Percentiles rank a stretch among this genome's conserved stretches.
These are phyloP conservation scores for Coelastrella sp. DNA, from an alignment of 139 green algal genomes.

Conservation along the genomic window DNA sequence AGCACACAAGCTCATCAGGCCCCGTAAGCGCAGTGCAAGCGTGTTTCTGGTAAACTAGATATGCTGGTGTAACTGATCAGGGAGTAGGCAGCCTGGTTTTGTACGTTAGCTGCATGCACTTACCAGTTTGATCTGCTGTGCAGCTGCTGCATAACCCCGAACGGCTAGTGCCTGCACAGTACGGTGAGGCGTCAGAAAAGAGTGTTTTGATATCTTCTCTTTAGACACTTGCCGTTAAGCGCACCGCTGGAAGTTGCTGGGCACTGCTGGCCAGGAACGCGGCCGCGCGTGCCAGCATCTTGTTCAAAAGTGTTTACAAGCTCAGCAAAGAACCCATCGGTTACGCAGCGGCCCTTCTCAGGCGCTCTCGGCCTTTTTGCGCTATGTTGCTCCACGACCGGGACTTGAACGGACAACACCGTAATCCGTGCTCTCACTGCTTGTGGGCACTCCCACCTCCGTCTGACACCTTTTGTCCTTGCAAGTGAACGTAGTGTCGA, in stretches of 20 bases:
- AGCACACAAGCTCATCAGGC: not conserved
- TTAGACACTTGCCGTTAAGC: not conserved
- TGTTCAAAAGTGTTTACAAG: not conserved
- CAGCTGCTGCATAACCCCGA: slow-evolving; percentile 51
- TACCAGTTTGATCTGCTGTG: slow-evolving; percentile 63
- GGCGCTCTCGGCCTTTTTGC: no score
- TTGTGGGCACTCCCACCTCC: no score
- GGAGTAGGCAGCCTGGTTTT: not conserved
- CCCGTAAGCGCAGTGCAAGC: not conserved
- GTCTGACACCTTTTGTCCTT: no score
- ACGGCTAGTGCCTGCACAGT: slow-evolving; percentile 1
- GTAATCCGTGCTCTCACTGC: no score
- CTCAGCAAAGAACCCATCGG: not conserved
- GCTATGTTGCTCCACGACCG: no score
- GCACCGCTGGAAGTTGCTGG: slow-evolving; percentile 23
- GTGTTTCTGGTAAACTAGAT: not conserved
- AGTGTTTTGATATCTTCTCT: not conserved
- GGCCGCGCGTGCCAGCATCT: slow-evolving; percentile 57
- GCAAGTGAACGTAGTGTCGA: no score
- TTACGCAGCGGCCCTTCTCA: not conserved
- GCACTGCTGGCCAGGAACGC: slow-evolving; percentile 49
- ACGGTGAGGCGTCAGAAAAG: not conserved
- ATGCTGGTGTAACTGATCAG: not conserved
- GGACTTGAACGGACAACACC: no score
- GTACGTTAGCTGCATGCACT: not conserved